Evolutionary conservation across 805 yeast species (phyloP).

Genomic region (Candida golubevii): DNA sequence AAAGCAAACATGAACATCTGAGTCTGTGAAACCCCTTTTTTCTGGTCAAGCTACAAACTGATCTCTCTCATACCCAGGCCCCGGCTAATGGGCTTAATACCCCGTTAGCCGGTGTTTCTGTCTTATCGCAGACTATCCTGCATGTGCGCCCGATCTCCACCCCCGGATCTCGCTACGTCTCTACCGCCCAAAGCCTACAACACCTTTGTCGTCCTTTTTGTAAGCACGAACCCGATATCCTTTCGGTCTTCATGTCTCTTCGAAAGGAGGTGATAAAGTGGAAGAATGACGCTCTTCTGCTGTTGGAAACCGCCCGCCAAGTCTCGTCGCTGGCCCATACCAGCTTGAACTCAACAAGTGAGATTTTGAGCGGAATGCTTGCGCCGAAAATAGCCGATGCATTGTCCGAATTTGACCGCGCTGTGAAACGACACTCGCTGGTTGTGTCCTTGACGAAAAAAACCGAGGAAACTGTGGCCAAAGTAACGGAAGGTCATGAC

Average conservation of each 20-base stretch:
- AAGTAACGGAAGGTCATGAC: constrained; percentile 6
- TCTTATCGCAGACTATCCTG: too few species aligned
- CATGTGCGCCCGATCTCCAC: too few species aligned
- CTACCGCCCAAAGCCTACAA: too few species aligned
- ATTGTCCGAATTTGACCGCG: constrained; percentile 12
- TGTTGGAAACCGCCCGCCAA: constrained; percentile 27
- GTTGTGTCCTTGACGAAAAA: constrained; percentile 14
- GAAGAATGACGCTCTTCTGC: constrained; percentile 27
- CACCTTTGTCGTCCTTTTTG: neutral
- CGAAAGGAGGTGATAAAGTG: constrained; percentile 19
- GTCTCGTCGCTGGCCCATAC: constrained; percentile 32
- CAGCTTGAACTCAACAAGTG: constrained; percentile 23
- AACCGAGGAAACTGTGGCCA: constrained; percentile 11
- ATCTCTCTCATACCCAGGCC: too few species aligned
- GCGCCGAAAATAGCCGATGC: constrained; percentile 20
- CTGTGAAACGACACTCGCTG: constrained; percentile 16
- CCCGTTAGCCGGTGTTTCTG: too few species aligned
- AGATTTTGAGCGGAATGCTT: constrained; percentile 21
- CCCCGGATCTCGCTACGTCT: too few species aligned
- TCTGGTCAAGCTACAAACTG: too few species aligned
- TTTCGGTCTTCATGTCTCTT: neutral
- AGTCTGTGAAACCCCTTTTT: too few species aligned
- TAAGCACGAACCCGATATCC: too few species aligned
- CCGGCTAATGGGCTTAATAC: too few species aligned
- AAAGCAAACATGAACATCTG: too few species aligned